Conservation (phyloP, 2,329 filamentous ascomycete species). For the Amauroascus niger region DNA sequence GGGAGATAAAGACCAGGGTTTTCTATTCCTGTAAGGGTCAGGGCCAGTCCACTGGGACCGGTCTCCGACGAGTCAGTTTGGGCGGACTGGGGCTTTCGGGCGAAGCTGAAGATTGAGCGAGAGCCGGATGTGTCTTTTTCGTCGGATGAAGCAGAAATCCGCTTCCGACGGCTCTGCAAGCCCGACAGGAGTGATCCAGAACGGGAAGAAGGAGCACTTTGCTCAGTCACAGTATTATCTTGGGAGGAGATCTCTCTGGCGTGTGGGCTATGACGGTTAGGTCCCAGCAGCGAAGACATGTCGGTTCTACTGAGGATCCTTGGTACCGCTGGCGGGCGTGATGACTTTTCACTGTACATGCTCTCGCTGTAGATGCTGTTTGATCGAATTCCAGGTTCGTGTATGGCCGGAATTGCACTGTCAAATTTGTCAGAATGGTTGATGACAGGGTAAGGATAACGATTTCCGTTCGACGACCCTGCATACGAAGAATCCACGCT, state of each 20-base stretch:
- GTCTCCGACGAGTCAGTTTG: not conserved
- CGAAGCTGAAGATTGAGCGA: constrained; percentile 2
- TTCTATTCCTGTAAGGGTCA: not conserved
- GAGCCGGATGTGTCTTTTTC: not conserved
- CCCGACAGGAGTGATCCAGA: constrained; percentile 7
- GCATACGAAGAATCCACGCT: constrained; percentile 3
- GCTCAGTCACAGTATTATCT: not conserved
- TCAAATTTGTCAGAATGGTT: constrained; percentile 1
- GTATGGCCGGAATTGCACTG: not conserved
- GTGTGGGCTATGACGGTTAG: not conserved
- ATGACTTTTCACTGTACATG: constrained; percentile 8
- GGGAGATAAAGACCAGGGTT: constrained; percentile 23
- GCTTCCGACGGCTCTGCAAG: not conserved
- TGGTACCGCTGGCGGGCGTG: not conserved
- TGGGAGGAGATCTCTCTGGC: not conserved
- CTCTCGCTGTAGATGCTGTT: constrained; percentile 10
- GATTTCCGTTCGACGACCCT: not conserved
- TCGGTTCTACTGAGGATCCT: not conserved
- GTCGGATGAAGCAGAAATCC: constrained; percentile 5
- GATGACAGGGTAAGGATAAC: not conserved
- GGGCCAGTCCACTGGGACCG: not conserved
- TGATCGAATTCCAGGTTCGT: not conserved
- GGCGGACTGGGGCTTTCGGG: not conserved
- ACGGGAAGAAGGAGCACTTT: not conserved
- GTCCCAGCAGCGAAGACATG: not conserved